phyloP scores from a whole-genome alignment of 371 early-diverging fungal species.

The Saksenaea vasiformis region DNA sequence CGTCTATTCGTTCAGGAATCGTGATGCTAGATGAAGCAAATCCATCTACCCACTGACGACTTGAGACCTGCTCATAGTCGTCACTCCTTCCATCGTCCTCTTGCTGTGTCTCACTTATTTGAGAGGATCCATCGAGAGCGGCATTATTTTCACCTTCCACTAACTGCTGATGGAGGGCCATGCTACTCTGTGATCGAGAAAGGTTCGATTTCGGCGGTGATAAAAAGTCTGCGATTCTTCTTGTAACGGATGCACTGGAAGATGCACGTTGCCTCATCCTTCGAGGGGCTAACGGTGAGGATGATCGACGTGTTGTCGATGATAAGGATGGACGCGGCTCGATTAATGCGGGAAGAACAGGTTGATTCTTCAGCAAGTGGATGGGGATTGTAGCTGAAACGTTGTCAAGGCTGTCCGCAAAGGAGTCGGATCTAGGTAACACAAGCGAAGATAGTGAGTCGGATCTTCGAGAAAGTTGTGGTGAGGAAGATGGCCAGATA shows the following conservation, averaged over 20 bases:
- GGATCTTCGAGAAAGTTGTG: slow-evolving; percentile 14
- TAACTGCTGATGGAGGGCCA: slow-evolving; percentile 12
- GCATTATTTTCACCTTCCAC: neutral
- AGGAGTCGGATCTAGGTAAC: neutral
- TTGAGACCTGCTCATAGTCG: slow-evolving; percentile 3
- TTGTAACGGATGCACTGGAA: slow-evolving; percentile 23
- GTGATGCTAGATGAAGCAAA: neutral
- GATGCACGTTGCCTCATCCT: slow-evolving; percentile 19
- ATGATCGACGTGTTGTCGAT: slow-evolving; percentile 3
- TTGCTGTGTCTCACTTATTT: slow-evolving; percentile 3
- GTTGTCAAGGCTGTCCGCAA: neutral
- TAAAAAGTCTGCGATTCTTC: slow-evolving; percentile 16
- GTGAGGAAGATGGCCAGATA: slow-evolving; percentile 17
- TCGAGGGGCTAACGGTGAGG: slow-evolving; percentile 4
- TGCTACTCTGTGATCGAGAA: slow-evolving; percentile 17
- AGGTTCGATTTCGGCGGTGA: slow-evolving; percentile 13
- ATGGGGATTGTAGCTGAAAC: slow-evolving; percentile 5
- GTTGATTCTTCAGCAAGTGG: slow-evolving; percentile 16
- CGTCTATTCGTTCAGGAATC: neutral
- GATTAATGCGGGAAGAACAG: slow-evolving; percentile 21
- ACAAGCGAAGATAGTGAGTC: slow-evolving; percentile 16
- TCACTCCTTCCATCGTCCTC: neutral
- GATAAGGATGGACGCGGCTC: neutral
- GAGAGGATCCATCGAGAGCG: neutral
- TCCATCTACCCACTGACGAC: slow-evolving; percentile 4